Percentiles rank a stretch among this genome's conserved stretches.
phyloP scores from a whole-genome alignment of 225 moss, liverwort and hornwort species.

The Straminergon stramineum region DNA sequence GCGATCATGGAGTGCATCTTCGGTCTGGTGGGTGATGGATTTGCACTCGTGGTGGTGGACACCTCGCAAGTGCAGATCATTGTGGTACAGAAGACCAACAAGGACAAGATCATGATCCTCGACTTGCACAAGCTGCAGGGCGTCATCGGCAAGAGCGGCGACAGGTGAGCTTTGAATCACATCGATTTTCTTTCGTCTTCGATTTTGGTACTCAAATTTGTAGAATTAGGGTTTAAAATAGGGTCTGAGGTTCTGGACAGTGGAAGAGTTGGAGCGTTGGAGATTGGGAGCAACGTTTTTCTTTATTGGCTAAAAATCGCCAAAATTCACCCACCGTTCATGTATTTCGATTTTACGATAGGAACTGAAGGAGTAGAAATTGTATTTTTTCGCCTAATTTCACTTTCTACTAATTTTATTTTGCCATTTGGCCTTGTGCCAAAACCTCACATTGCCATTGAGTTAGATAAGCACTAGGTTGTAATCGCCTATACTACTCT shows the following conservation, averaged over 20 bases:
- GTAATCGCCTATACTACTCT: no score
- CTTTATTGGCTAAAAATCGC: no score
- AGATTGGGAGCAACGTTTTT: background rate
- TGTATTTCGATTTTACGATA: no score
- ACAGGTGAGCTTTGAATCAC: constrained; percentile 24
- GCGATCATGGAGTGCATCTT: constrained; percentile 68
- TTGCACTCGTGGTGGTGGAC: constrained; percentile 73
- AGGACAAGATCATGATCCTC: constrained; percentile 87
- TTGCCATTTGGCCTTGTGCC: no score
- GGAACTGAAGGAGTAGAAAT: no score
- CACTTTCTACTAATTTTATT: no score
- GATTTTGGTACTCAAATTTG: no score
- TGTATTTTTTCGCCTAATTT: no score
- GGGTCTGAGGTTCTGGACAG: background rate
- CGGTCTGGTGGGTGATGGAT: constrained; percentile 67
- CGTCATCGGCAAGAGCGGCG: constrained; percentile 80
- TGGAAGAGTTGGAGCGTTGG: background rate
- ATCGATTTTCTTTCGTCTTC: background rate
- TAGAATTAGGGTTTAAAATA: background rate
- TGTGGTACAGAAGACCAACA: constrained; percentile 88
- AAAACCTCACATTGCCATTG: no score
- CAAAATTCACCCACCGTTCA: no score
- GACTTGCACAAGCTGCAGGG: constrained; percentile 81
- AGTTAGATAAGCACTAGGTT: no score
- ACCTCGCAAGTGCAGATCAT: constrained; percentile 88